Evolutionary conservation across 2,329 filamentous ascomycete genomes (phyloP), one percentile per base, ranked within the genome.

Genomic region (Pseudogymnoascus sp.): DNA sequence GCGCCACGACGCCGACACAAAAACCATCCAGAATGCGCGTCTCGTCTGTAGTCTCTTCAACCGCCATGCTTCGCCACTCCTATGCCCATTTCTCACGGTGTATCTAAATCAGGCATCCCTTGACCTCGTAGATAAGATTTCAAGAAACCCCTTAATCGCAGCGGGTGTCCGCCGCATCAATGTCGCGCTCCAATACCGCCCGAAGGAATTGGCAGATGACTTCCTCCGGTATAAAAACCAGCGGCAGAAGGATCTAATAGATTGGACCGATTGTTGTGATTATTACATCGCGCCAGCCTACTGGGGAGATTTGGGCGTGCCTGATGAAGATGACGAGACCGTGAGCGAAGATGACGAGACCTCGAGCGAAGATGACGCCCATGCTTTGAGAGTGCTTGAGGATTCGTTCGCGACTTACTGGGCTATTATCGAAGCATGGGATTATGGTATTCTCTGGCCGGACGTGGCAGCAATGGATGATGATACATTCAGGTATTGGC

Each of bases 1-100:
- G 4, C 15, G 35, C 35, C 4, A 37, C 4, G 26, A 38, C 5
- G 3, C 7, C 0, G 26, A 15, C n/a, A 10, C 11, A 1, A 38
- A 61, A 44, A 61, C 37, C 10, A n/a, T 46, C 15, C 35, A 62
- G 60, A 31, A 15, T 11, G 37, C 38, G 17, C 60, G 60, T 6
- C 60, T 62, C 23, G 60, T 62, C 7, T 62, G 60, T 26, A 4
- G 23, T 50, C 23, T 31, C 19, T 62, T 62, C 11, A 21, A 50
- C 38, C 3, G 17, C 6, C 13, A 50, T 62, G 60, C 37, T 11
- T 62, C 60, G 15, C 23, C 60, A 13, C 60, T 31, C 13, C 38
- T 62, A 13, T 62, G n/a, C 15, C 60, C 37, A 35, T 7, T 33
- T 10, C 4, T 62, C 21, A 21, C 4, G 17, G 31, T 62, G 21